Evolutionary conservation across 306 rosid genomes (phyloP), one percentile per base, ranked within the genome.

Genomic region (Pyrus communis): DNA sequence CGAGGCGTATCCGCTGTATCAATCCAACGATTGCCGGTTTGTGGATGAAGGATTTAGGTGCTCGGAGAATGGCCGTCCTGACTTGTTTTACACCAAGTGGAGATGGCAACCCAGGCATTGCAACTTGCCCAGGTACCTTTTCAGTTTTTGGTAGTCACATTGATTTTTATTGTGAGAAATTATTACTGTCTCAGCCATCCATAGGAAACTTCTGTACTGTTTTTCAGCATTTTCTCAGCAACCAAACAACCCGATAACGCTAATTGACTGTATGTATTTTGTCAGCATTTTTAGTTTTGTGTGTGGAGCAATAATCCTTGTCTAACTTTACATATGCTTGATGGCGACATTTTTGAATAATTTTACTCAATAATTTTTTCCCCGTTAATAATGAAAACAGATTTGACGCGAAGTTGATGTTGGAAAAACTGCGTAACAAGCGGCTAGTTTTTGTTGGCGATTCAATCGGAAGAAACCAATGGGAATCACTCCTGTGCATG

Each of bases 401-500:
- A 82, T 93, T 91, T 80, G 82, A 91, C 79, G 97, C 97, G 25
- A 87, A 75, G 43, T 33, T 82, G 84, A 89, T 91, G 96, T 61
- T 93, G 86, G 97, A 88, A 75, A 91, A 86, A 58, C 73, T 91
- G 74, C 76, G 87, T 38, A 83, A 86, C 86, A 93, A 91, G 74
- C 79, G 96, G 35, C 38, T 91, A 23, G 97, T 87, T 49, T 93
- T 93, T 46, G 92, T 79, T n/a, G 98, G 98, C 21, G 98, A 91
- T 78, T 93, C 98, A 33, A 91, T 93, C 13, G 98, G 98, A 57
- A 85, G 98, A 81, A 93, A 93, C 81, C 97, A 91, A 78, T 93
- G 98, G 98, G 97, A 93, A 54, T 93, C 97, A 15, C 87, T 93
- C 58, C 83, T 93, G 11, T 93, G 98, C 89, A 74, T 93, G 96